Evolutionary conservation across 73 alveolate genomes (phyloP).

Genomic region (Diophrys sp.): DNA sequence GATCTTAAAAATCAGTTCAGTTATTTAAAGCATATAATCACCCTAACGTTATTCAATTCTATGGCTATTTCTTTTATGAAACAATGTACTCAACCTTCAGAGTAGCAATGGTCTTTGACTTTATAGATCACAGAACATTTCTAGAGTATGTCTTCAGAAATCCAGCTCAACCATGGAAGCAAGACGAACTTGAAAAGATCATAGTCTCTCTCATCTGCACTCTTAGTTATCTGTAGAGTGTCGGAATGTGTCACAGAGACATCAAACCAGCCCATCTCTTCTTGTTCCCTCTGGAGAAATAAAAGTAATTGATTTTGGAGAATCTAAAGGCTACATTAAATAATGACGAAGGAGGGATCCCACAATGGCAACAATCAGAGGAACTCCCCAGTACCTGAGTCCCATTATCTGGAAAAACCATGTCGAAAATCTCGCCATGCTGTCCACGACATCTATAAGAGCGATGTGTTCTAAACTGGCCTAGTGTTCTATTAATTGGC

Average conservation of each 20-base stretch:
- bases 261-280: constrained; percentile 61
- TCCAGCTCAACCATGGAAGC: constrained; percentile 81
- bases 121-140: constrained; percentile 85
- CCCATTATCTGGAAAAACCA: constrained; percentile 87
- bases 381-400: too few species aligned
- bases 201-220: constrained; percentile 76
- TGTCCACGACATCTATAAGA: constrained; percentile 90
- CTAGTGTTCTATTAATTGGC: constrained; percentile 86
- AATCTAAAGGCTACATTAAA: constrained; percentile 74
- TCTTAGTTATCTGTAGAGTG: constrained; percentile 62
- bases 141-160: constrained; percentile 88
- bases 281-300: too few species aligned
- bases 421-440: constrained; percentile 92
- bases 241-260: constrained; percentile 78
- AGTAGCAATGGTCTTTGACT: constrained; percentile 93
- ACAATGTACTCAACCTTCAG: constrained; percentile 93
- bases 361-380: constrained; percentile 97
- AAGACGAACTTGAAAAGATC: constrained; percentile 82
- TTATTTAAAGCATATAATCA: constrained; percentile 89
- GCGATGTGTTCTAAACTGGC: constrained; percentile 95
- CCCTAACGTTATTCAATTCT: constrained; percentile 88
- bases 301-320: constrained; percentile 73
- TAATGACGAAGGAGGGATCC: constrained; percentile 96
- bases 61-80: constrained; percentile 96
- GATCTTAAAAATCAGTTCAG: constrained; percentile 97